phyloP scores from a whole-genome alignment of 164 flowering plant species.

The Malania oleifera region DNA sequence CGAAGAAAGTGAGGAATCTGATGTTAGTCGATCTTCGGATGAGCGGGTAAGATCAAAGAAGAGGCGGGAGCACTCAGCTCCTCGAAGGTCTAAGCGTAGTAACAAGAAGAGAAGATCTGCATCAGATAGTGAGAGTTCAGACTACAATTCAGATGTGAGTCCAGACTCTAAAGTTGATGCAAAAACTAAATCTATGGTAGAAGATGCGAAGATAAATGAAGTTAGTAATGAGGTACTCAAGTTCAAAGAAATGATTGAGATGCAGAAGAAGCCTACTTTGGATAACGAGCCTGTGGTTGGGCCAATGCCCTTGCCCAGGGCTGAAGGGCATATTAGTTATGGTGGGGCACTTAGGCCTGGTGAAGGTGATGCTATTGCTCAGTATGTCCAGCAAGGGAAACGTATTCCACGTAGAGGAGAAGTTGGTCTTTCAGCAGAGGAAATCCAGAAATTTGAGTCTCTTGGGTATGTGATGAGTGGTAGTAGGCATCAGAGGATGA shows the following conservation, averaged over 20 bases:
- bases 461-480: conserved; percentile 99
- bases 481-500: conserved; percentile 99
- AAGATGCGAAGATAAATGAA: conserved; percentile 29
- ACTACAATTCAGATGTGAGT: conserved; percentile 11
- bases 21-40: conserved; percentile 17
- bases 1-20: conserved; percentile 35
- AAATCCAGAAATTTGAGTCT: conserved; percentile 80
- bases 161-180: conserved; percentile 30
- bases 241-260: conserved; percentile 79
- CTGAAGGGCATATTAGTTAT: conserved; percentile 98
- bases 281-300: conserved; percentile 76
- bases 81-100: conserved; percentile 18
- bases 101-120: conserved; percentile 32
- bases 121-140: conserved; percentile 27
- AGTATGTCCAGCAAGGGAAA: conserved; percentile 95
- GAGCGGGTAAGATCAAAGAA: conserved; percentile 20
- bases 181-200: conserved; percentile 15
- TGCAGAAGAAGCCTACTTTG: conserved; percentile 60
- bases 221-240: conserved; percentile 36
- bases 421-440: conserved; percentile 96
- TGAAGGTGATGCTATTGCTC: conserved; percentile 99
- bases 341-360: conserved; percentile 99
- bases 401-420: conserved; percentile 99
- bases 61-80: conserved; percentile 21
- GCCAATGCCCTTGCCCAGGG: conserved; percentile 84